phyloP scores from a whole-genome alignment of 176 grass and related monocot genomes.

The Rhynchospora breviuscula region DNA sequence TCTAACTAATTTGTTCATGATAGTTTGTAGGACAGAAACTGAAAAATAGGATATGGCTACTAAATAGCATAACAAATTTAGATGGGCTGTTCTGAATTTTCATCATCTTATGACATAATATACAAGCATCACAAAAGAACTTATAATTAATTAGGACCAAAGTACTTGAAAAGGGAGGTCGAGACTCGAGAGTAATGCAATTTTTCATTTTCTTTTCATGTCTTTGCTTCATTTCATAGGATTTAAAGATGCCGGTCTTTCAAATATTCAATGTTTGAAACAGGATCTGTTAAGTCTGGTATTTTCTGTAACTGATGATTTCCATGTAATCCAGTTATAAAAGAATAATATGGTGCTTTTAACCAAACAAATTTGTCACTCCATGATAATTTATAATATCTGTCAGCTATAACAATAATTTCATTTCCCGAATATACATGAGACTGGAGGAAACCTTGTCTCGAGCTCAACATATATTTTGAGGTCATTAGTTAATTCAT shows the following conservation, averaged over 20 bases:
- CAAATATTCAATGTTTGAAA: not conserved
- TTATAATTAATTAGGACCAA: not conserved
- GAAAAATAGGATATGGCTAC: too few species aligned
- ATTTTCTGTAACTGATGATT: not conserved
- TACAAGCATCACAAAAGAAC: not conserved
- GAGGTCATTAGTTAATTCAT: not conserved
- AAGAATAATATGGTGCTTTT: not conserved
- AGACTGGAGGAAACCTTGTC: too few species aligned
- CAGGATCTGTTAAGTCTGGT: not conserved
- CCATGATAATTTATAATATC: not conserved
- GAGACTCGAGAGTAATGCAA: not conserved
- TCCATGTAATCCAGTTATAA: not conserved
- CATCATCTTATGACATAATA: not conserved
- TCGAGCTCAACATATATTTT: too few species aligned
- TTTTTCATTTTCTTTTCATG: not conserved
- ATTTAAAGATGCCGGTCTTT: not conserved
- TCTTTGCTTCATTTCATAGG: not conserved
- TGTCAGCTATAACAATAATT: not conserved
- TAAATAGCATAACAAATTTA: too few species aligned
- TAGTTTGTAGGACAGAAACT: too few species aligned
- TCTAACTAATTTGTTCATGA: too few species aligned
- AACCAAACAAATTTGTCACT: not conserved
- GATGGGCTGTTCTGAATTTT: not conserved
- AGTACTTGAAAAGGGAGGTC: not conserved
- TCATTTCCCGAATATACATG: not conserved